These are phyloP conservation scores for Pinus tabuliformis DNA, from an alignment of 75 land plant genomes.

Conservation along the genomic window DNA sequence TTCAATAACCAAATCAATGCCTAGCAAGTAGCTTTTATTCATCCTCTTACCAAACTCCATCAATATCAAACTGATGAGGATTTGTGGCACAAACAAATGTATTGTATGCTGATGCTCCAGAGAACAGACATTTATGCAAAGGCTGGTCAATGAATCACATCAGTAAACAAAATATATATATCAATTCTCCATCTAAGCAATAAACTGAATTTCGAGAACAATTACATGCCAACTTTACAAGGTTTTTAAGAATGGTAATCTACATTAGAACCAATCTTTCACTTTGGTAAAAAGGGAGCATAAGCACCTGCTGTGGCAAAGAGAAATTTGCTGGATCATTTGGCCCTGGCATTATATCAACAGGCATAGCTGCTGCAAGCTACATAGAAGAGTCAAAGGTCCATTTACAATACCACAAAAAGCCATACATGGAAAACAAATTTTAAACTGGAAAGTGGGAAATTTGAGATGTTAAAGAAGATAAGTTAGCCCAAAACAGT, in stretches of 20 bases:
- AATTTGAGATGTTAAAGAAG: neutral
- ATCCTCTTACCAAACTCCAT: slow-evolving; percentile 64
- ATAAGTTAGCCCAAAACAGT: neutral
- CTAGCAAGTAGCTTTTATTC: slow-evolving; percentile 5
- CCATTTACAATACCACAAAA: neutral
- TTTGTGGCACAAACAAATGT: slow-evolving; percentile 62
- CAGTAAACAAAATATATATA: neutral
- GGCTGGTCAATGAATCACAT: slow-evolving; percentile 11
- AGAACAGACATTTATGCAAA: no score
- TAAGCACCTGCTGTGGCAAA: slow-evolving; percentile 34
- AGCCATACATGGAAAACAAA: neutral
- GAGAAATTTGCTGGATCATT: no score
- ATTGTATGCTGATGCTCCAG: no score
- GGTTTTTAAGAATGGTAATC: neutral
- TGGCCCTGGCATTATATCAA: no score
- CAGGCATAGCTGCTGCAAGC: no score
- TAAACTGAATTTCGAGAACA: neutral
- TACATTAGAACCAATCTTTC: slow-evolving; percentile 8
- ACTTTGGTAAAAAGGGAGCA: neutral
- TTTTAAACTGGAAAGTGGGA: neutral
- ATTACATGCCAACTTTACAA: slow-evolving; percentile 5
- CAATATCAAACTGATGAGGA: slow-evolving; percentile 95
- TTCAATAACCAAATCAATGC: neutral
- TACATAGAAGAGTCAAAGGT: slow-evolving; percentile 17
- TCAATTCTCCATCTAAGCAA: neutral